phyloP scores from a whole-genome alignment of 108 stramenopile genomes.

The Cyclotella atomus region DNA sequence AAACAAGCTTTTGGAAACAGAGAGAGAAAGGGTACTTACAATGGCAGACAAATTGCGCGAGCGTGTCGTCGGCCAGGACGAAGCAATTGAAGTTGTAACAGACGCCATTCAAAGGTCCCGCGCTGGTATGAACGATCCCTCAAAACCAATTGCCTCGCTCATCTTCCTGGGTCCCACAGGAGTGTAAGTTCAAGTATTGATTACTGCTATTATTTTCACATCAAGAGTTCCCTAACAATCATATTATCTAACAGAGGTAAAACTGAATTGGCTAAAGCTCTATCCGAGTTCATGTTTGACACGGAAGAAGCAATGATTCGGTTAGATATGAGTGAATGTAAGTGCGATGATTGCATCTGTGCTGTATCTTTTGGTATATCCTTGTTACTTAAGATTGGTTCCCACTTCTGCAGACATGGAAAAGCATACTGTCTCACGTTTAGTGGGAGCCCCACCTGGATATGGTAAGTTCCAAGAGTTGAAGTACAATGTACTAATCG shows the following conservation, averaged over 20 bases:
- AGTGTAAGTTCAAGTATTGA: too few relatives aligned
- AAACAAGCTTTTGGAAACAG: constrained; percentile 85
- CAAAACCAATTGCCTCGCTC: constrained; percentile 90
- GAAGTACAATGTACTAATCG: neutral
- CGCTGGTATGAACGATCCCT: constrained; percentile 91
- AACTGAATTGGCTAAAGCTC: constrained; percentile 96
- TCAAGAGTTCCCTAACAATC: too few relatives aligned
- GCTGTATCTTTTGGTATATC: neutral
- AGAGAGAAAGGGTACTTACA: constrained; percentile 91
- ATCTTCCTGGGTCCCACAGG: constrained; percentile 96
- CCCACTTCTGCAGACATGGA: constrained; percentile 50
- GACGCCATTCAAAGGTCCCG: constrained; percentile 92
- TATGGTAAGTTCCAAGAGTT: constrained; percentile 18
- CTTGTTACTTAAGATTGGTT: neutral
- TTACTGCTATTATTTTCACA: too few relatives aligned
- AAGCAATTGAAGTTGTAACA: constrained; percentile 89
- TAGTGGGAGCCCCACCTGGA: constrained; percentile 96
- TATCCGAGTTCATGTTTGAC: constrained; percentile 93
- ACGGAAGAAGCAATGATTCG: constrained; percentile 90
- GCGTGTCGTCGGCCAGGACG: constrained; percentile 94
- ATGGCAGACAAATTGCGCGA: constrained; percentile 88
- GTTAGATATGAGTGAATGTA: constrained; percentile 97
- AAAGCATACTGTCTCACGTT: constrained; percentile 91
- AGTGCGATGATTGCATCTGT: neutral
- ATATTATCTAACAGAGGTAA: constrained; percentile 60